Conservation (phyloP, 2,329 filamentous ascomycete genomes). For the Pyrenochaeta sp. region DNA sequence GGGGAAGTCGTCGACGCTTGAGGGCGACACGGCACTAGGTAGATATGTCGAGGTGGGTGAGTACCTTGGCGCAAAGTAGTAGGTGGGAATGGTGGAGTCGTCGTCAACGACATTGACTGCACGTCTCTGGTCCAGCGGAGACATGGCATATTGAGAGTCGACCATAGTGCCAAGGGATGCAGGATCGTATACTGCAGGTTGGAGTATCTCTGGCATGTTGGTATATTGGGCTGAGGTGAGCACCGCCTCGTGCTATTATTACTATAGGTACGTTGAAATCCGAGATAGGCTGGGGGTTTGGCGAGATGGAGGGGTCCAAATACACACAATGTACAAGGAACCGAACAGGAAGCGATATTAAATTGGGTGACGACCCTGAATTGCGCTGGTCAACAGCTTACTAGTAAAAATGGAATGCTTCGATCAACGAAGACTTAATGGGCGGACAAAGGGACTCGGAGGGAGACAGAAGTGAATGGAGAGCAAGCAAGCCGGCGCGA, state of each 20-base stretch:
- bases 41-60: conserved; percentile 41
- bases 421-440: conserved; percentile 55
- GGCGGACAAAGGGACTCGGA: conserved; percentile 35
- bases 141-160: conserved; percentile 35
- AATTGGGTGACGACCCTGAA: conserved; percentile 45
- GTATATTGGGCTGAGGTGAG: conserved; percentile 49
- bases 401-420: conserved; percentile 50
- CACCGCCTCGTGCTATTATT: conserved; percentile 49
- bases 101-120: conserved; percentile 70
- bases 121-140: conserved; percentile 66
- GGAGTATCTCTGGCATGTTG: conserved; percentile 57
- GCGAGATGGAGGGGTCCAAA: conserved; percentile 26
- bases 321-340: conserved; percentile 29
- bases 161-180: conserved; percentile 36
- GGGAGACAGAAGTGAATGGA: conserved; percentile 47
- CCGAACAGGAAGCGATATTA: conserved; percentile 42
- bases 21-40: conserved; percentile 50
- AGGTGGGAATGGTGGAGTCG: conserved; percentile 40
- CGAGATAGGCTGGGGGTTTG: conserved; percentile 30
- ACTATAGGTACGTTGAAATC: conserved; percentile 43
- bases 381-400: conserved; percentile 56
- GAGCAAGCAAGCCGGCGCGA: conserved; percentile 36
- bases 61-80: conserved; percentile 51
- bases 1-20: conserved; percentile 69
- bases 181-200: conserved; percentile 59